Base-by-base conservation (phyloP, 2,329 filamentous ascomycete genomes). In the Clonostachys chloroleuca region DNA sequence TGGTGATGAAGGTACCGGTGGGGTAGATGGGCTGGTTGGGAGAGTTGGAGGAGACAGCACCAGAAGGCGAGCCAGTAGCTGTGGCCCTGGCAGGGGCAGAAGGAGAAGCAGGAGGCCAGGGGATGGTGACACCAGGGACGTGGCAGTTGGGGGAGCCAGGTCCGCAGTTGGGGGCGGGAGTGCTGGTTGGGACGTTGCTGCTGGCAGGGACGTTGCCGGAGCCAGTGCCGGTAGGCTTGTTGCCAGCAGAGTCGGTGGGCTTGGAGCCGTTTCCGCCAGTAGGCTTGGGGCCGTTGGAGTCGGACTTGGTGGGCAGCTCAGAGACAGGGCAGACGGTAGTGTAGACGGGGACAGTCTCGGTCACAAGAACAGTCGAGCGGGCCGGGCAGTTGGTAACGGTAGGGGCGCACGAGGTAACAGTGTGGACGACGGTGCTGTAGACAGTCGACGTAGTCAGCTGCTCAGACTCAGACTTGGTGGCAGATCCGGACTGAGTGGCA, bases 301-400 rank as follows among this genome's bases (percentile, higher is more conserved):
- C 45, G 49, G 59, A 55, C 44, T 47, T 35, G 39, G 43, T 50
- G 39, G 40, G 47, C 33, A 48, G 50, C 18, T 42, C 42, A 33
- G 54, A 55, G 17, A 66, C 59, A 13, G 65, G 65, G 60, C 65
- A 69, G 45, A 68, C 56, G 10, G 64, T 67, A 36, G 62, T 67
- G 43, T 58, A 62, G 45, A 56, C 46, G 40, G 61, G 53, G 39
- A 62, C 52, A 37, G 59, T 55, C 53, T 60, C 51, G 37, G 49
- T 51, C 44, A 44, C 40, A 30, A 47, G 40, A 34, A 20, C 30
- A n/a, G 30, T 46, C 8, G 17, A 20, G 30, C 39, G 16, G 14
- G 51, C 54, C 42, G 73, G 72, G 73, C 81, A 84, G 78, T 83
- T 60, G 62, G 78, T 76, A 58, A 81, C 77, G 49, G 71, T 72